A percentile compares a stretch with the other conserved stretches of the same genome.
These are phyloP conservation scores for Stellera chamaejasme DNA, from an alignment of 345 rosid species.

Conservation along the genomic window DNA sequence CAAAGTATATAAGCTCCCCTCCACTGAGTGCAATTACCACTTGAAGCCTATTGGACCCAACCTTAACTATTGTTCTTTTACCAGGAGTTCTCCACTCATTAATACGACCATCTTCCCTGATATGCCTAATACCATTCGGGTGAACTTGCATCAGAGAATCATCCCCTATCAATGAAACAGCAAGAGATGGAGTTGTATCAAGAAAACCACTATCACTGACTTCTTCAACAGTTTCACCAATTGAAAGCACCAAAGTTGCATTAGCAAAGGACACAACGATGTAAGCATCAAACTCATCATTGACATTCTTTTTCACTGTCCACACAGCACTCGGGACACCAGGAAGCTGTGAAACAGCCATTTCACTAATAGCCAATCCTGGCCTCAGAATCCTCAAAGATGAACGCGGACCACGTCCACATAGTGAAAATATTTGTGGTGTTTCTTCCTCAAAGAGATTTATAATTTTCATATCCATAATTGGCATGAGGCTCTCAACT, in stretches of 20 bases:
- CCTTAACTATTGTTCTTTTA: slow-evolving; percentile 95
- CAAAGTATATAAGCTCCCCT: slow-evolving; percentile 95
- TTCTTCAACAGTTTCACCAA: slow-evolving; percentile 98
- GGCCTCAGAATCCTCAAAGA: slow-evolving; percentile 87
- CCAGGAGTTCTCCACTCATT: slow-evolving; percentile 99
- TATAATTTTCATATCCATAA: slow-evolving; percentile 89
- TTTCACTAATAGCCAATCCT: slow-evolving; percentile 91
- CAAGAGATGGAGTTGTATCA: slow-evolving; percentile 90
- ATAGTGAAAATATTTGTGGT: slow-evolving; percentile 82
- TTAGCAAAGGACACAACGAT: slow-evolving; percentile 94
- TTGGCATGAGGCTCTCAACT: slow-evolving; percentile 94
- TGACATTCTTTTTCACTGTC: slow-evolving; percentile 89
- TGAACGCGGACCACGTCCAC: slow-evolving; percentile 97
- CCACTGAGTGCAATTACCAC: slow-evolving; percentile 96
- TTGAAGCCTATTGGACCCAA: slow-evolving; percentile 91
- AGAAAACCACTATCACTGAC: slow-evolving; percentile 97
- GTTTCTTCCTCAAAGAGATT: slow-evolving; percentile 98
- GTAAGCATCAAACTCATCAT: slow-evolving; percentile 94
- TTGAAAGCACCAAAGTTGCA: slow-evolving; percentile 96
- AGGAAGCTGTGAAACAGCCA: slow-evolving; percentile 99
- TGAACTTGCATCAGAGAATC: slow-evolving; percentile 99
- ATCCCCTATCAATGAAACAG: slow-evolving; percentile 90
- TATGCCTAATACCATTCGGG: slow-evolving; percentile 93
- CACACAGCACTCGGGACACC: slow-evolving; percentile 99
- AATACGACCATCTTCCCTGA: slow-evolving; percentile 94